Base-by-base conservation (phyloP, 2,329 filamentous ascomycete species). In the Diplodia seriata region DNA sequence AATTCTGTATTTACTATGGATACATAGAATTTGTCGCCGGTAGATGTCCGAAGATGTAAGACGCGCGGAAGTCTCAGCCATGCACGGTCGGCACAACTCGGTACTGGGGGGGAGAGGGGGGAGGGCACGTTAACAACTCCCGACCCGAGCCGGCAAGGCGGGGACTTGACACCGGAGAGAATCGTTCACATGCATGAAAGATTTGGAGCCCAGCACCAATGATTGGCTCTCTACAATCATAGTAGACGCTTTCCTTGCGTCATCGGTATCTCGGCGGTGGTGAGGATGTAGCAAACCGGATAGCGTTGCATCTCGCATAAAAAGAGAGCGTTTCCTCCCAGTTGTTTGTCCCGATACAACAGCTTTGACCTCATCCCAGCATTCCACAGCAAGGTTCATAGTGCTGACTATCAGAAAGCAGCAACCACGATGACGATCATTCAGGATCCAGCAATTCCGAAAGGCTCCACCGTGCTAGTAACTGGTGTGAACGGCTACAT, bases 401-500 rank as follows among this genome's bases (percentile, higher is more conserved):
- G 2, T n/a, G 18, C 9, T 47, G n/a, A 20, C 18, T 3, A 9
- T 20, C 15, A 20, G 7, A 8, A 18, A 20, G 7, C 7, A 18
- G 14, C 18, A 20, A 18, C 15, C 2, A 15, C 7, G 4, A 64
- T 64, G 61, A 8, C 61, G 0, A 18, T 29, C 1, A 64, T 54
- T 33, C 4, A 64, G 4, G 12, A 47, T 0, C 49, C 61, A 23
- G 61, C 61, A 20, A 54, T 64, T 38, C 61, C 47, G 11, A 40
- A 53, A 20, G 75, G 74, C 33, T 71, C 73, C 9, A 55, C 67
- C n/a, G 67, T 79, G 20, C 72, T 80, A 6, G 74, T 79, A 5
- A 79, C 77, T 0, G 78, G 77, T 5, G 74, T 71, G 8, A 79
- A 76, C 67, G 77, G 78, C 14, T 71, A 77, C 20, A 74, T 79